Percentiles rank a stretch among this genome's conserved stretches.
These are phyloP conservation scores for Pseudocercospora pini-densiflorae DNA, from an alignment of 2,329 filamentous ascomycete species.

Conservation along the genomic window DNA sequence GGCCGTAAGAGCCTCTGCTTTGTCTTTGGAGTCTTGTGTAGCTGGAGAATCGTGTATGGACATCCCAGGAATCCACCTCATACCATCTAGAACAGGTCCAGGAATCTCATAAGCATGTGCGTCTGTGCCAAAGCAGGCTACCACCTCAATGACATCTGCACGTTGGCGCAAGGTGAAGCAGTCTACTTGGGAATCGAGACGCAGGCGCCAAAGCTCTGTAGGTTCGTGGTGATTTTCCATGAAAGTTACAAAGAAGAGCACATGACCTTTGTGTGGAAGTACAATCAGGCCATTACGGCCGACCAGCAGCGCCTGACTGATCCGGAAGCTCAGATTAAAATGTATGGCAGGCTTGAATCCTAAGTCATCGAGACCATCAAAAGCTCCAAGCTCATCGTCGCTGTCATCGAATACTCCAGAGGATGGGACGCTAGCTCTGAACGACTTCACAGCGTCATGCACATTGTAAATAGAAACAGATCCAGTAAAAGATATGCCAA, in stretches of 20 bases:
- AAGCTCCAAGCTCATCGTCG: constrained; percentile 28
- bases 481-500: constrained; percentile 16
- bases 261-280: constrained; percentile 24
- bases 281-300: constrained; percentile 34
- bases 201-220: constrained; percentile 30
- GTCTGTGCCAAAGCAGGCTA: constrained; percentile 19
- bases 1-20: background rate
- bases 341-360: constrained; percentile 16
- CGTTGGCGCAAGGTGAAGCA: constrained; percentile 24
- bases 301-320: constrained; percentile 26
- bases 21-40: background rate
- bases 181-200: constrained; percentile 24
- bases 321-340: constrained; percentile 15
- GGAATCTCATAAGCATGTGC: constrained; percentile 28
- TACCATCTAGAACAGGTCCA: constrained; percentile 25
- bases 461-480: constrained; percentile 20
- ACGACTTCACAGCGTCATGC: constrained; percentile 13
- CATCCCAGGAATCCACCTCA: constrained; percentile 23
- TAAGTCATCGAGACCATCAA: constrained; percentile 29
- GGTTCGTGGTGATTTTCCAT: constrained; percentile 20
- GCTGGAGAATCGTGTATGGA: constrained; percentile 1
- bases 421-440: background rate
- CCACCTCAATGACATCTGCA: constrained; percentile 16
- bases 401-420: background rate
- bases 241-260: constrained; percentile 31